Base-by-base conservation (phyloP, 805 yeast species). In the Candida nemodendra region DNA sequence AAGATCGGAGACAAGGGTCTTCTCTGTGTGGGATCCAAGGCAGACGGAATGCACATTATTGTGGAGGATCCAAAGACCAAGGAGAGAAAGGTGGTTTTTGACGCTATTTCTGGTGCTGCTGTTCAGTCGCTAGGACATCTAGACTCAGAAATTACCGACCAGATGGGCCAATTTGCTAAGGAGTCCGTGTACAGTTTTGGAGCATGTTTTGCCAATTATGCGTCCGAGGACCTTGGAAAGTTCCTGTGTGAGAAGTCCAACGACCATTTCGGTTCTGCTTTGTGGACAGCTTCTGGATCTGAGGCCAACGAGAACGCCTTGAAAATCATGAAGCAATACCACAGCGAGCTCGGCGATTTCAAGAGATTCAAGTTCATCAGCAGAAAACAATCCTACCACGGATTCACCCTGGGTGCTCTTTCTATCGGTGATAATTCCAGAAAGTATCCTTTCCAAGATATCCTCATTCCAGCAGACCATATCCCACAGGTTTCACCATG, bases 251-350 rank as follows among this genome's bases (percentile, higher is more conserved):
- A 61, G 8, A 54, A 61, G 30, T 64, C 71, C 22, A 48, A 56
- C 30, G 66, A 64, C 25, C 65, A 58, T 12, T 67, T 68, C 38
- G 53, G 55, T 5, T 59, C 68, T 31, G 72, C 69, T 9, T 40
- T 66, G 31, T 62, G 83, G 42, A 72, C 78, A 44, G 80, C 79
- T 51, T 76, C 85, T 3, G 93, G 93, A 38, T 71, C 87, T 14
- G 89, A 82, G 59, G 84, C 89, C 32, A 83, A 82, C 53, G 90
- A 82, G 56, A 87, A 86, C 21, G 88, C 88, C 7, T 56, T 83
- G 51, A 83, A 82, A 59, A 81, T 83, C 59, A 84, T 84, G 29
- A 61, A 64, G 45, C 74, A 70, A 50, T 69, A 71, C 54, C 66
- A 61, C 49, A 49, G 61, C 34, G 76, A 71, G 52, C 61, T 59